Base-by-base conservation (phyloP, 2,329 filamentous ascomycete species). In the Ascochyta clinopodiicola region DNA sequence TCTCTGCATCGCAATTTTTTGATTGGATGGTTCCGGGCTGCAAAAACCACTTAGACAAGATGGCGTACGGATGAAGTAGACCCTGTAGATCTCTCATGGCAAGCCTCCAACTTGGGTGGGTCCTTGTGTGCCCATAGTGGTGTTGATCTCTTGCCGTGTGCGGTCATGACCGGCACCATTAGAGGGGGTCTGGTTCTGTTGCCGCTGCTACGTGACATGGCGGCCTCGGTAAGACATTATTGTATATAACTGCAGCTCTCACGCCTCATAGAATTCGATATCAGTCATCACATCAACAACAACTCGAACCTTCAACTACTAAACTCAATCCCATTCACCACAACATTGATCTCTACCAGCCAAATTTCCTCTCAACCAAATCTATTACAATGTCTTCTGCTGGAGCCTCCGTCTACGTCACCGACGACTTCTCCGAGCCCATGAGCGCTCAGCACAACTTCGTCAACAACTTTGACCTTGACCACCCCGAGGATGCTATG, bases 391-490 rank as follows among this genome's bases (percentile, higher is more conserved):
- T 71, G 68, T 67, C 68, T 49, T 55, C 49, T 47, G 46, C 69
- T 64, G 46, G 51, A 17, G 43, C 48, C 39, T 53, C 56, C 46
- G 70, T 77, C 58, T 80, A 78, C 68, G 63, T 75, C 42, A 64
- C 74, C 37, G 69, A 75, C 44, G 67, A 71, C 57, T 78, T 75
- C 66, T 75, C 75, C 17, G 75, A 77, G 57, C 75, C 77, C 31
- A 73, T 75, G 62, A 68, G 65, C 34, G 73, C 77, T 39, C 77
- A 77, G 51, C 74, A 79, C 60, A 77, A 78, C 62, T 81, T 80
- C 56, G 65, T 74, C 40, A 72, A 75, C 58, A 73, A 79, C 52
- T 80, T 76, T 60, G 75, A 79, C 56, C 56, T 80, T 44, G 72
- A 75, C 47, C 67, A 80, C 57, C 71, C 73, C 0, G 47, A 61